Conservation (phyloP, 441 rosid genomes). For the Melastoma candidum region DNA sequence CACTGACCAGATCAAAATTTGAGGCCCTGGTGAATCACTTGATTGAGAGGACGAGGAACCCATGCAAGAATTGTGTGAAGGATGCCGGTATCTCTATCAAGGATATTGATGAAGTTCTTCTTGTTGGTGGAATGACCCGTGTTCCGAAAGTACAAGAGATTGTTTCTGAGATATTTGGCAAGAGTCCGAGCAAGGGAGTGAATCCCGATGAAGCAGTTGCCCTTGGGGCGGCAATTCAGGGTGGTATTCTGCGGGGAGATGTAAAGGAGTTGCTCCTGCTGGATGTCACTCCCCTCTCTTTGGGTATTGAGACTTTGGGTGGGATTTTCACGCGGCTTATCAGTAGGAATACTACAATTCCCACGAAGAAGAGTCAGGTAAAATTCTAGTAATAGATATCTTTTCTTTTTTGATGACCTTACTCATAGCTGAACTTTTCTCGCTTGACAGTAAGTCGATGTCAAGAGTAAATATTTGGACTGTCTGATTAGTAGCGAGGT, state of each 20-base stretch:
- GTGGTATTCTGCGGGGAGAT: constrained; percentile 14
- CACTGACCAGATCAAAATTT: constrained; percentile 14
- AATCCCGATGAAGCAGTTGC: constrained; percentile 19
- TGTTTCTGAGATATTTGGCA: constrained; percentile 13
- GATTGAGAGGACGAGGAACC: constrained; percentile 13
- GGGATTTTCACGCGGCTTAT: constrained; percentile 16
- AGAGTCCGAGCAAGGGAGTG: constrained; percentile 15
- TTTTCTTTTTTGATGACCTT: not conserved
- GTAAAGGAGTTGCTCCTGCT: constrained; percentile 8
- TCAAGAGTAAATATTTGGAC: too few relatives aligned
- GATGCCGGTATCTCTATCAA: constrained; percentile 14
- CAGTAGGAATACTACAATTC: constrained; percentile 14
- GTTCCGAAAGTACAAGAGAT: constrained; percentile 17
- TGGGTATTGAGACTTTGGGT: constrained; percentile 16
- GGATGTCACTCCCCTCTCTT: constrained; percentile 16
- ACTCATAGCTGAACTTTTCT: too few relatives aligned
- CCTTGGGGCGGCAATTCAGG: constrained; percentile 14
- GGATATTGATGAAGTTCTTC: constrained; percentile 13
- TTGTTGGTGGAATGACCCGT: constrained; percentile 19
- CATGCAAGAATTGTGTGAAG: constrained; percentile 15
- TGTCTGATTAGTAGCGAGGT: too few relatives aligned
- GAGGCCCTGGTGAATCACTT: constrained; percentile 11
- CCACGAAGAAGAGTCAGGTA: constrained; percentile 17
- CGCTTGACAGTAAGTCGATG: too few relatives aligned
- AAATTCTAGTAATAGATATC: not conserved